A percentile compares a stretch with the other conserved stretches of the same genome.
Evolutionary conservation across 78 protist species (phyloP).

Genomic region (Dictyostelium purpureum): DNA sequence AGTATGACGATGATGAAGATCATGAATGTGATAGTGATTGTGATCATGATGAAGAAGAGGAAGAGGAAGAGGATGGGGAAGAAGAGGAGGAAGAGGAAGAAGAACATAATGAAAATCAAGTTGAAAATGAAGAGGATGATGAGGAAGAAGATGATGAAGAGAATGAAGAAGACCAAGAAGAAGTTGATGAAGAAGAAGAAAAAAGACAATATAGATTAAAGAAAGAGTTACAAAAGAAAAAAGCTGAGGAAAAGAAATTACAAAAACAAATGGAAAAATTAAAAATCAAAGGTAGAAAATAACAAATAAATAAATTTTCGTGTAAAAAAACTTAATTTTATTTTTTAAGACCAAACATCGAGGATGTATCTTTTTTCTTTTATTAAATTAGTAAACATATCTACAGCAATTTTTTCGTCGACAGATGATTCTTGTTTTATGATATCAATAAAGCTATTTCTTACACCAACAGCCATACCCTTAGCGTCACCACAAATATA

Average conservation of each 20-base stretch:
- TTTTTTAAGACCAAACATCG: conserved; percentile 66
- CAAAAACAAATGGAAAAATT: conserved; percentile 21
- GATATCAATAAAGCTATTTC: conserved; percentile 40
- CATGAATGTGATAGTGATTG: background rate
- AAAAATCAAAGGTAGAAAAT: background rate
- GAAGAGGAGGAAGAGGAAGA: background rate
- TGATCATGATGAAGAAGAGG: conserved; percentile 44
- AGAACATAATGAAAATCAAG: background rate
- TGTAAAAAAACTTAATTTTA: background rate
- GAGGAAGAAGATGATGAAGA: background rate
- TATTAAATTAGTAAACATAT: conserved; percentile 12
- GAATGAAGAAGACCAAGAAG: conserved; percentile 11
- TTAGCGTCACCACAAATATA: conserved; percentile 77
- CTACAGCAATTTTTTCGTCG: conserved; percentile 32
- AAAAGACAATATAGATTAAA: conserved; percentile 10
- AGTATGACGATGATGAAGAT: background rate
- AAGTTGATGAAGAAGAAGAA: conserved; percentile 12
- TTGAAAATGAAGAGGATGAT: conserved; percentile 11
- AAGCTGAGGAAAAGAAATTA: conserved; percentile 6
- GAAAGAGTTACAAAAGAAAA: conserved; percentile 17
- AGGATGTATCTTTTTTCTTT: conserved; percentile 64
- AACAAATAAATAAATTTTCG: background rate
- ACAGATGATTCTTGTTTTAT: conserved; percentile 23
- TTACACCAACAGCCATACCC: conserved; percentile 69
- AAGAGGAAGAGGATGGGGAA: too few species aligned